These are phyloP conservation scores for Coemansia sp. DNA, from an alignment of 192 early-diverging fungal genomes.

Conservation along the genomic window DNA sequence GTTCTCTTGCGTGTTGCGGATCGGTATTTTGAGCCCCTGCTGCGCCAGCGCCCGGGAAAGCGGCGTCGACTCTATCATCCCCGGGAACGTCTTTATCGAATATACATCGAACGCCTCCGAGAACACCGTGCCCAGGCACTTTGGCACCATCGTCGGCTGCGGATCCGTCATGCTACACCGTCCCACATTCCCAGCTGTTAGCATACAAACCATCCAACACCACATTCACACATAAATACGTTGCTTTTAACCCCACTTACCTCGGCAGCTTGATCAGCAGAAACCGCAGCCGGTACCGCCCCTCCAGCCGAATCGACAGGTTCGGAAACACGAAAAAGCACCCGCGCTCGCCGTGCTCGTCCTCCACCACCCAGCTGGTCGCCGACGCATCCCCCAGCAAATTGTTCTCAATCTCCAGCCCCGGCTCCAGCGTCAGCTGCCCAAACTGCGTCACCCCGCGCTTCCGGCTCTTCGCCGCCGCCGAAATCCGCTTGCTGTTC, in stretches of 20 bases:
- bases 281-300: conserved; percentile 66
- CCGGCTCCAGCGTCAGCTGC: conserved; percentile 14
- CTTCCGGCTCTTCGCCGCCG: conserved; percentile 49
- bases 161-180: conserved; percentile 46
- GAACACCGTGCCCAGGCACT: conserved; percentile 53
- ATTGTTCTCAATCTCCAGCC: conserved; percentile 46
- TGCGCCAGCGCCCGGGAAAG: conserved; percentile 73
- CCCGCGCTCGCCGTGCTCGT: conserved; percentile 55
- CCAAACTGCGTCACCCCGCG: conserved; percentile 46
- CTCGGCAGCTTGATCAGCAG: conserved; percentile 64
- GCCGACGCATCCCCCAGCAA: conserved; percentile 41
- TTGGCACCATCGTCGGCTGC: conserved; percentile 49
- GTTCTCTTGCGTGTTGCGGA: conserved; percentile 61
- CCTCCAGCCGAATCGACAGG: conserved; percentile 68
- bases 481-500: conserved; percentile 50
- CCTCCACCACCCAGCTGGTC: conserved; percentile 40
- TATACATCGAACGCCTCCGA: conserved; percentile 73
- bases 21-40: conserved; percentile 76
- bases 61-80: conserved; percentile 80
- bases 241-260: too few species aligned
- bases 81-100: conserved; percentile 78
- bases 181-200: too few species aligned
- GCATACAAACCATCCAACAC: background rate
- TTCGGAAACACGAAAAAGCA: conserved; percentile 79
- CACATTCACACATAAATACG: too few species aligned